Evolutionary conservation across 208 protist genomes (phyloP).

Genomic region (Crithidia expoeki): DNA sequence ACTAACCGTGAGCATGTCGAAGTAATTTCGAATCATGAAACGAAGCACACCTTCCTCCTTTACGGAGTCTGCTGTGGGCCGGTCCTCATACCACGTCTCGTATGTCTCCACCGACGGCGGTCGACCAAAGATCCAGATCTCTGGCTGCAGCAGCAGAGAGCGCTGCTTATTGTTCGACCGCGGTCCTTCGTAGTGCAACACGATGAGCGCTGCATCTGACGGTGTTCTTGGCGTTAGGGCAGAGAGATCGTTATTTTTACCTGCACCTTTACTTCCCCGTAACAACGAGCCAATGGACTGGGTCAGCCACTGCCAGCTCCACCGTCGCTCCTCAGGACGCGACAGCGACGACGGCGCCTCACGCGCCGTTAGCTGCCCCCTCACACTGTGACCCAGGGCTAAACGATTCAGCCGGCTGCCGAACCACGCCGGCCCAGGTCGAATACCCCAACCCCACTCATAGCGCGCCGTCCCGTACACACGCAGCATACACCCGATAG

Average conservation of each 20-base stretch:
- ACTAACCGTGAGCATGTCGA: constrained; percentile 66
- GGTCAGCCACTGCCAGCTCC: constrained; percentile 2
- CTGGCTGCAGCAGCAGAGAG: constrained; percentile 75
- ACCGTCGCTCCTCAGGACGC: too few species aligned
- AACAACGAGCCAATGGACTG: not conserved
- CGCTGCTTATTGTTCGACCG: constrained; percentile 61
- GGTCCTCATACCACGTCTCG: constrained; percentile 68
- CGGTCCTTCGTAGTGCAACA: constrained; percentile 89
- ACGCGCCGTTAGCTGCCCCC: not conserved
- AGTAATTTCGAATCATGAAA: constrained; percentile 82
- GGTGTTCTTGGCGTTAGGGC: not conserved
- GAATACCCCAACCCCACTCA: constrained; percentile 86
- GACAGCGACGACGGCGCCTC: not conserved
- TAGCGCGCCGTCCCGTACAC: constrained; percentile 80
- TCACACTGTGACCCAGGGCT: not conserved
- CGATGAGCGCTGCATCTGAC: constrained; percentile 67
- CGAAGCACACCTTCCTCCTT: constrained; percentile 62
- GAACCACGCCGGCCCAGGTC: constrained; percentile 71
- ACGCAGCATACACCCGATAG: constrained; percentile 63
- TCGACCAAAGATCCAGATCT: constrained; percentile 69
- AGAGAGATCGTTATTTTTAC: not conserved
- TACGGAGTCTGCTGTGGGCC: constrained; percentile 61
- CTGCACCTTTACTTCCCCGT: not conserved
- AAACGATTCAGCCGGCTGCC: constrained; percentile 53
- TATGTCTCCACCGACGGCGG: constrained; percentile 66